Percentiles rank a stretch among this genome's conserved stretches.
These are phyloP conservation scores for Potentilla sterilis DNA, from an alignment of 306 rosid genomes.

Conservation along the genomic window DNA sequence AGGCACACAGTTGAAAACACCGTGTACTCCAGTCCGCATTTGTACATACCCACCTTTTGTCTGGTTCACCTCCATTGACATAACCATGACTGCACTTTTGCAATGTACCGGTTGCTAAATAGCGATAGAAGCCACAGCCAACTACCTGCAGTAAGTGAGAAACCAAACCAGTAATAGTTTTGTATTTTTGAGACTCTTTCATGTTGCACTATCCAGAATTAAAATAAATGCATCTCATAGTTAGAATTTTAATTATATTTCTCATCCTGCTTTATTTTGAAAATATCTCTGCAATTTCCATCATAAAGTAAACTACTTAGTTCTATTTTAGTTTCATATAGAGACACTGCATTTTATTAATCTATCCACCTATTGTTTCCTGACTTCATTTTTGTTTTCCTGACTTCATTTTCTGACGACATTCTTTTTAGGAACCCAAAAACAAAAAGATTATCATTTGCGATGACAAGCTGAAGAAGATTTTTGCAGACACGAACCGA, in stretches of 20 bases:
- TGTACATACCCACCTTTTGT: too few relatives aligned
- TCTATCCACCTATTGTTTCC: background rate
- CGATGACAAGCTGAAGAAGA: conserved; percentile 90
- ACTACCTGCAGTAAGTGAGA: too few relatives aligned
- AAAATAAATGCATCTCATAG: background rate
- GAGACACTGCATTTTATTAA: background rate
- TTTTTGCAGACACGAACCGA: conserved; percentile 68
- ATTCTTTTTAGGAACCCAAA: conserved; percentile 57
- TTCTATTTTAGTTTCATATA: background rate
- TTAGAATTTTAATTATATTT: background rate
- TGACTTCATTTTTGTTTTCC: background rate
- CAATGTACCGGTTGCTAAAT: too few relatives aligned
- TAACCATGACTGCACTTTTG: too few relatives aligned
- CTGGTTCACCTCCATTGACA: too few relatives aligned
- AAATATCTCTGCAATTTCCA: background rate
- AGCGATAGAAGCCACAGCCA: too few relatives aligned
- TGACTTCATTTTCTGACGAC: conserved; percentile 19
- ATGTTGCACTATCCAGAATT: too few relatives aligned
- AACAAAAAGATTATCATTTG: conserved; percentile 73
- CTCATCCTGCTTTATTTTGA: background rate
- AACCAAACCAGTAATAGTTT: too few relatives aligned
- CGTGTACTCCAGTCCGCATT: too few relatives aligned
- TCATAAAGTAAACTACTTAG: background rate
- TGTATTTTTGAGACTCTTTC: too few relatives aligned
- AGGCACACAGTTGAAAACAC: too few relatives aligned